These are phyloP conservation scores for Parsonsia alboflavescens DNA, from an alignment of 257 asterid genomes.

Conservation along the genomic window DNA sequence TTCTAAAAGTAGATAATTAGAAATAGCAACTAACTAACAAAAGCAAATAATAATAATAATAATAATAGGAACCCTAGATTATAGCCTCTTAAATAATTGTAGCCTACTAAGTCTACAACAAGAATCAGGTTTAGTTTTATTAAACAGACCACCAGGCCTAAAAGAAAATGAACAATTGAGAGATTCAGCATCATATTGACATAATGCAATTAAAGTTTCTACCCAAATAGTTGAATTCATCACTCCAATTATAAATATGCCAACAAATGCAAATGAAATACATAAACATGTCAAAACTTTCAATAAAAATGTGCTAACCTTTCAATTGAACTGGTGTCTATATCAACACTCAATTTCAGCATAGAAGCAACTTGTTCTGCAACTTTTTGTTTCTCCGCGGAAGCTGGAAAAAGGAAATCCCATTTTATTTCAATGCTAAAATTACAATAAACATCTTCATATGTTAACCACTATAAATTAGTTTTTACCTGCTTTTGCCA, in stretches of 20 bases:
- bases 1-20: too few species aligned
- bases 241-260: background rate
- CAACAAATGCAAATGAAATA: background rate
- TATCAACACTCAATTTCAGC: constrained; percentile 80
- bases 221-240: background rate
- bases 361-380: constrained; percentile 92
- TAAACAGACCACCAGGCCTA: background rate
- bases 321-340: constrained; percentile 64
- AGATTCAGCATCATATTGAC: background rate
- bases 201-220: background rate
- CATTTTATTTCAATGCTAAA: background rate
- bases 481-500: constrained; percentile 70
- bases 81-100: too few species aligned
- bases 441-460: background rate
- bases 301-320: constrained; percentile 37
- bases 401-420: constrained; percentile 41
- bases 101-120: too few species aligned
- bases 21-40: too few species aligned
- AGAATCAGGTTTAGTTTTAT: background rate
- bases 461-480: constrained; percentile 2
- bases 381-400: constrained; percentile 76
- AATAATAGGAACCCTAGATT: too few species aligned
- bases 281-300: background rate
- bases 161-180: background rate
- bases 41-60: too few species aligned